Evolutionary conservation across 306 rosid genomes (phyloP), one percentile per base, ranked within the genome.

Genomic region (Vachellia pachyceras): DNA sequence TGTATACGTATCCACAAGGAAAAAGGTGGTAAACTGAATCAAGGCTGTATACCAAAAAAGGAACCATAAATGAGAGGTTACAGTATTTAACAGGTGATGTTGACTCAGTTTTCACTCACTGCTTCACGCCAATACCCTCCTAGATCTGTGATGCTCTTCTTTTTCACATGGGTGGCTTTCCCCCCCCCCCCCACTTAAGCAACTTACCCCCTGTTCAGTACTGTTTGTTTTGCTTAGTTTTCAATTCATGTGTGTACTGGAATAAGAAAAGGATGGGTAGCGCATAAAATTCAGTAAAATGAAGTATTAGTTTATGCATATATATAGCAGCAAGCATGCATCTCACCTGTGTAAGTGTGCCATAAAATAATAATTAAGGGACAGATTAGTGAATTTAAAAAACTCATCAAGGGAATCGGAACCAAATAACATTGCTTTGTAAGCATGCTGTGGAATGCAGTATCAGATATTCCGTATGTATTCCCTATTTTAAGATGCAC

Each of bases 141-240:
- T 14, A 33, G 29, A 22, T 55, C 15, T 37, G n/a, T n/a, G 22
- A 54, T 9, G 52, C 36, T 12, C 12, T 42, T 75, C 41, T 41
- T 22, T 41, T 41, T 57, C 79, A 58, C 79, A 42, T 75, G 79
- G 79, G 10, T 75, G 15, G 25, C 55, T 12, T 57, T 37, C n/a
- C n/a, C n/a, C n/a, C 37, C 37, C 37, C 68, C 42, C 14, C 42
- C 7, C 52, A 39, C 35, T 1, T 57, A 55, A 74, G 35, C 6
- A 73, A n/a, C 49, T 20, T 44, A 1, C 33, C 33, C 33, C 33
- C 33, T 40, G 20, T n/a, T 10, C 11, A 11, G 10, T 4, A 3
- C 20, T 33, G 23, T 18, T 37, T 10, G 22, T 4, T 11, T 25
- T 10, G 46, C 78, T 14, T n/a, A 20, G 67, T 39, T 74, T 55